Base-by-base conservation (phyloP, 148 eudicot species). In the Vaccinium corymbosum region DNA sequence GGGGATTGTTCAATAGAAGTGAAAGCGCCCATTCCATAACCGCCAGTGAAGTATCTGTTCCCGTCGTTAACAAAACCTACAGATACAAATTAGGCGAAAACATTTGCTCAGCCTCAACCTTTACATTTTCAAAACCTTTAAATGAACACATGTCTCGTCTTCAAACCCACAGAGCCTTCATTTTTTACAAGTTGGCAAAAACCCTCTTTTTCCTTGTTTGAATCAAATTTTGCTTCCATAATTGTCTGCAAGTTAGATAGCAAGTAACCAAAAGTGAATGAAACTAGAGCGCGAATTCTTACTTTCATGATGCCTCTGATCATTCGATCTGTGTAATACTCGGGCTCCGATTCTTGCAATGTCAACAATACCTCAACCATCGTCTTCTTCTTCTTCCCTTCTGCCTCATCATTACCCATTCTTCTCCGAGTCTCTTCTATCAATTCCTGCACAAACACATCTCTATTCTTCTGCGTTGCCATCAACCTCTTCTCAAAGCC, bases 391-490 rank as follows among this genome's bases (percentile, higher is more conserved):
- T 53, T 70, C 49, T n/a, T 50, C 42, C 48, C 83, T 22, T 42
- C 82, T 72, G 82, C 88, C 81, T 77, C 80, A 66, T 20, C 87
- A 17, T 68, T 83, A 80, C 83, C 38, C 82, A n/a, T 56, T 72
- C 5, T 75, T 72, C 52, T 66, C 4, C 78, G 79, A 74, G 82
- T 85, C 56, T 90, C 87, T 14, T 87, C 79, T 51, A 85, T 81
- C 80, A 89, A 89, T 1, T 85, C 90, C 80, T 81, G 78, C 85
- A 90, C 53, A 10, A 89, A 89, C 29, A 27, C 71, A 10, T 87
- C 76, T 81, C 88, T 59, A 32, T 70, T 10, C 73, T 76, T 49
- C 22, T 62, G 20, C 78, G 83, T 19, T 38, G 27, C 42, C 38
- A 25, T 42, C 51, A 77, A 2, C 83, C 55, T 72, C 56, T 55